Evolutionary conservation across 129 eudicot species (phyloP), one percentile per base, ranked within the genome.

Genomic region (Sambucus nigra): DNA sequence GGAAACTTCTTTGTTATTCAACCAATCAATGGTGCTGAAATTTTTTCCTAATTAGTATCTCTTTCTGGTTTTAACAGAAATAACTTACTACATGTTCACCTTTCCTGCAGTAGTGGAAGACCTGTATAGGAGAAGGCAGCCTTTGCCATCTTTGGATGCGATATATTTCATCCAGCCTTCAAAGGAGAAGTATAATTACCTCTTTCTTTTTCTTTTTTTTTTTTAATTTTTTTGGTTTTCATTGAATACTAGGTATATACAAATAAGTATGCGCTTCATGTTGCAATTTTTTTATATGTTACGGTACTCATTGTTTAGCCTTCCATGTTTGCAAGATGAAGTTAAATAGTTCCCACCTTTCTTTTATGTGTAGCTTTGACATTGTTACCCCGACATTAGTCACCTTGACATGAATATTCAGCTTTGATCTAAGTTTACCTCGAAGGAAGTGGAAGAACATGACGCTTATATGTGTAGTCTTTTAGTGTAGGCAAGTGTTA

Each of bases 61-160:
- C 6, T 28, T 20, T 40, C 47, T 65, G 61, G 14, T 21, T 26
- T 42, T 26, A 21, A 26, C 14, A 47, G 29, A 28, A 18, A 19
- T 31, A 19, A 51, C 31, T 17, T 33, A 9, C 17, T 47, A 24
- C 5, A 17, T 46, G 8, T 47, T 38, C 47, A 38, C 29, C 52
- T 59, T 73, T 55, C 41, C 13, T 69, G 74, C 88, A 92, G 99
- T 92, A 94, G 99, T 92, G 65, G 99, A 92, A 86, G 96, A 92
- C 63, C 82, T 92, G 55, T 77, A 73, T 35, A 82, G 76, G 80
- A 70, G 96, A 73, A 77, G 99, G 79, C 82, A 92, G 59, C 91
- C 99, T 45, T 53, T 92, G 84, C 87, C 96, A 25, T 68, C 86
- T 55, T 63, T 92, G 96, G 99, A 86, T 80, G 91, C 70, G 17